These are phyloP conservation scores for Kockovaella imperatae DNA, from an alignment of 768 basidiomycete genomes.

Conservation along the genomic window DNA sequence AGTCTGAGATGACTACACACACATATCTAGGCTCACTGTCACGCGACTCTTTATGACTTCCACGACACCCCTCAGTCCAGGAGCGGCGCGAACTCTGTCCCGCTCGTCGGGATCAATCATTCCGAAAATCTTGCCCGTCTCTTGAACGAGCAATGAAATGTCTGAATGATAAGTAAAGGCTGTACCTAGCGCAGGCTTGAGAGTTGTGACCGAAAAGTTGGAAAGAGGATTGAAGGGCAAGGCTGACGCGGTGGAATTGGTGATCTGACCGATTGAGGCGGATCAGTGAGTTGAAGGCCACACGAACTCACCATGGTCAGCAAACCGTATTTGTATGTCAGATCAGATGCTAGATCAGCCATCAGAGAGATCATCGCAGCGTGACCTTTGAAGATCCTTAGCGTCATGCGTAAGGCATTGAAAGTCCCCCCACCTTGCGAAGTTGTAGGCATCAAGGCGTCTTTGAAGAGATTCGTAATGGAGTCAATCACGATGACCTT, in stretches of 20 bases:
- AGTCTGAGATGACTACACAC: background rate
- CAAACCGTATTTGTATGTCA: conserved; percentile 19
- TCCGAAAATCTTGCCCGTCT: conserved; percentile 34
- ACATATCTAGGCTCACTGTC: conserved; percentile 18
- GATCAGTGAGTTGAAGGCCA: background rate
- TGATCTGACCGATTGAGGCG: conserved; percentile 22
- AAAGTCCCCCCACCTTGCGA: conserved; percentile 27
- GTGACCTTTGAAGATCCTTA: conserved; percentile 17
- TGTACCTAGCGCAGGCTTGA: conserved; percentile 36
- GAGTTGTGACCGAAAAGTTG: conserved; percentile 30
- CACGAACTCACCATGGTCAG: conserved; percentile 17
- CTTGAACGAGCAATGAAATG: conserved; percentile 35
- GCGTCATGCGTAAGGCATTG: background rate
- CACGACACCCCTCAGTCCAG: conserved; percentile 33
- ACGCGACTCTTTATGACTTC: conserved; percentile 40
- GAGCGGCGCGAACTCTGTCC: conserved; percentile 15
- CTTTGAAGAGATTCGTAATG: conserved; percentile 30
- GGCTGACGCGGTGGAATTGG: conserved; percentile 25
- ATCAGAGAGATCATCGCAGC: conserved; percentile 28
- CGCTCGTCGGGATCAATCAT: conserved; percentile 33
- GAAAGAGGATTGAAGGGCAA: conserved; percentile 32
- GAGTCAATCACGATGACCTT: conserved; percentile 36
- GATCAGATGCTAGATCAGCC: conserved; percentile 28
- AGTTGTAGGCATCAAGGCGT: conserved; percentile 25
- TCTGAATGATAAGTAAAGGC: conserved; percentile 35